Conservation (phyloP, 2,329 filamentous ascomycete species). For the Trichoderma sp. region DNA sequence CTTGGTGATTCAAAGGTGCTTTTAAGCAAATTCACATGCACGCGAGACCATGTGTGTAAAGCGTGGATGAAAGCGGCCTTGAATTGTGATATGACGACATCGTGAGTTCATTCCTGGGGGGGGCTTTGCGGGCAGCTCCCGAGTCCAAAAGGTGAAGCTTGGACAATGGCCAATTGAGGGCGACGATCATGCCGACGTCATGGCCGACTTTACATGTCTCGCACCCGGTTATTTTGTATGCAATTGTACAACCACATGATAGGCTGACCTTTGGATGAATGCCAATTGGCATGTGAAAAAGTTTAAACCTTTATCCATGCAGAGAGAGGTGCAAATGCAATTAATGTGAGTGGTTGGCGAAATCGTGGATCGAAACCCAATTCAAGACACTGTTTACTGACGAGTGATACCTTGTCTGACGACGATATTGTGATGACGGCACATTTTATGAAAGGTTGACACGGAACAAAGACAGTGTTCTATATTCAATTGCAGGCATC, state of each 20-base stretch:
- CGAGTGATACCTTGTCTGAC: too few species aligned
- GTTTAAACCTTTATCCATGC: too few species aligned
- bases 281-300: not conserved
- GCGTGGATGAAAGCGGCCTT: not conserved
- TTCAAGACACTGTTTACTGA: too few species aligned
- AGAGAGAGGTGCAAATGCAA: not conserved
- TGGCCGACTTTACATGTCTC: not conserved
- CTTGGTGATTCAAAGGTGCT: too few species aligned
- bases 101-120: slow-evolving; percentile 12
- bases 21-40: too few species aligned
- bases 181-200: slow-evolving; percentile 21
- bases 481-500: not conserved
- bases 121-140: not conserved
- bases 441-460: not conserved
- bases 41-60: not conserved
- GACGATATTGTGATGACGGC: too few species aligned
- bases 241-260: not conserved
- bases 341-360: too few species aligned
- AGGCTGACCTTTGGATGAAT: not conserved
- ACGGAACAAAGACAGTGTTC: not conserved
- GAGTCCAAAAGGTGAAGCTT: not conserved
- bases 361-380: too few species aligned
- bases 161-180: not conserved
- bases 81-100: slow-evolving; percentile 14
- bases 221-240: not conserved